Base-by-base conservation (phyloP, 495 filamentous ascomycete genomes). In the Parmelia sp. region DNA sequence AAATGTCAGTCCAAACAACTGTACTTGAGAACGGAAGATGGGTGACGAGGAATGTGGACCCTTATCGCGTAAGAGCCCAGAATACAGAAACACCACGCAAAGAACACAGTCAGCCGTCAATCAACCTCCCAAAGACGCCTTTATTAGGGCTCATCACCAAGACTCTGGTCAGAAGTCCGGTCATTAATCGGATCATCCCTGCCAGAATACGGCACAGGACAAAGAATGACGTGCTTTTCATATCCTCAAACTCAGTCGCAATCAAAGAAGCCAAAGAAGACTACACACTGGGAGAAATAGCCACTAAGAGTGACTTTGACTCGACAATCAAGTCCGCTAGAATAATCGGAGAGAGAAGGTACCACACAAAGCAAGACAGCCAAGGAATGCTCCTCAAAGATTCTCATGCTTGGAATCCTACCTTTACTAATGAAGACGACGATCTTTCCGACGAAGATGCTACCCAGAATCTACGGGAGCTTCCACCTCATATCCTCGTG, bases 171-270 rank as follows among this genome's bases (percentile, higher is more conserved):
- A 80, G 84, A 57, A 96, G 89, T 62, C 87, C 90, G 2, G 78
- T 87, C 29, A 83, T 90, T 65, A 88, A 89, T 69, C 87, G 83
- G 74, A 90, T 97, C 44, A 74, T 96, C 17, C 92, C 93, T 14
- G 90, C 88, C 12, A 83, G 88, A 64, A 80, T 97, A 58, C 80
- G 91, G 51, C 84, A 84, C 62, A 76, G 78, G 57, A 71, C 81
- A 12, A 80, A 84, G 62, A 92, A 96, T 61, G 92, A 98, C 79
- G 89, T 97, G 66, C 86, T 92, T n/a, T 92, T 97, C 66, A 82
- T 98, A 56, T 86, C 89, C 44, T 89, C 91, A 74, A 73, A 87
- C 74, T 71, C 68, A 19, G 49, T 80, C 49, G 83, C 90, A 58
- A 83, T 98, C 66, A 87, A 79, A 68, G 77, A 88, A 68, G 85